Conservation (phyloP, 495 filamentous ascomycete genomes). For the Hyaloscypha variabilis region DNA sequence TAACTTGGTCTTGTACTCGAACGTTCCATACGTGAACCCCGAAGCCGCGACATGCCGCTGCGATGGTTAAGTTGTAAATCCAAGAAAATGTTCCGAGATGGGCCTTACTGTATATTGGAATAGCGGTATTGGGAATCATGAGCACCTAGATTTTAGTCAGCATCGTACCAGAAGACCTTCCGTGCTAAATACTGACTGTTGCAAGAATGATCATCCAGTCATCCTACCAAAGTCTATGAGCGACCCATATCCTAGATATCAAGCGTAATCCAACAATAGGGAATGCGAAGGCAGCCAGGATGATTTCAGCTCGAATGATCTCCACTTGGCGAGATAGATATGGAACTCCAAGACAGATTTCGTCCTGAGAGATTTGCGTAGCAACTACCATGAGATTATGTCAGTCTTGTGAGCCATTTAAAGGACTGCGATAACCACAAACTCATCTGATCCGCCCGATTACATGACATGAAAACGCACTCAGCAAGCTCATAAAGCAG, state of each 20-base stretch:
- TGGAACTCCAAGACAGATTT: slow-evolving; percentile 12
- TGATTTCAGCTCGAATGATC: slow-evolving; percentile 6
- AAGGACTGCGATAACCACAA: background rate
- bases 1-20: background rate
- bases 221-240: slow-evolving; percentile 21
- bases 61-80: background rate
- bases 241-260: slow-evolving; percentile 13
- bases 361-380: slow-evolving; percentile 14
- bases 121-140: slow-evolving; percentile 20
- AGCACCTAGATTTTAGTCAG: background rate
- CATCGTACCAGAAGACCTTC: background rate
- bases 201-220: slow-evolving; percentile 14
- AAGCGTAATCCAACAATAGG: slow-evolving; percentile 11
- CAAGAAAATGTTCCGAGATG: background rate
- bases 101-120: slow-evolving; percentile 21
- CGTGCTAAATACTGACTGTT: slow-evolving; percentile 11
- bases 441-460: slow-evolving; percentile 22
- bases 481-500: slow-evolving; percentile 18
- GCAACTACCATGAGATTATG: slow-evolving; percentile 5
- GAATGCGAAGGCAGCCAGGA: slow-evolving; percentile 10
- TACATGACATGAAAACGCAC: slow-evolving; percentile 21
- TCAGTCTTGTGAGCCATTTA: slow-evolving; percentile 6
- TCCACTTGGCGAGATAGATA: slow-evolving; percentile 12
- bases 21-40: slow-evolving; percentile 28
- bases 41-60: slow-evolving; percentile 19